A percentile compares a stretch with the other conserved stretches of the same genome.
Conservation (phyloP, 2,329 filamentous ascomycete genomes). For the Penicillium sp. region DNA sequence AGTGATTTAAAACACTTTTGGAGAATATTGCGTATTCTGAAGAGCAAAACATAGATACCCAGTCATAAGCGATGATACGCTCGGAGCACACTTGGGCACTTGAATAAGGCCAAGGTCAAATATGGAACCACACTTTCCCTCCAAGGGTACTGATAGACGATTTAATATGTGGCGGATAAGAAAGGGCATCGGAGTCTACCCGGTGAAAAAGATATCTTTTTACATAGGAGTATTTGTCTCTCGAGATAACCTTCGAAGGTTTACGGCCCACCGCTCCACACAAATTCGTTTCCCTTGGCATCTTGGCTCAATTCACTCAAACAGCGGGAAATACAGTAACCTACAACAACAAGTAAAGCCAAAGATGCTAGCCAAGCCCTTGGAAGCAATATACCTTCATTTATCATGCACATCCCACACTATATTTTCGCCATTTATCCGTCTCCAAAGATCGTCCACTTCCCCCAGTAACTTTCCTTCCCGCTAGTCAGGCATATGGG, state of each 20-base stretch:
- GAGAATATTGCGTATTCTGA: not conserved
- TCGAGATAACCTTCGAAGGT: slow-evolving; percentile 8
- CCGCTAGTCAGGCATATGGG: slow-evolving; percentile 1
- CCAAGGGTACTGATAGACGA: not conserved
- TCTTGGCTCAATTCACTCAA: slow-evolving; percentile 1
- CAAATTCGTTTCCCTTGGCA: slow-evolving; percentile 6
- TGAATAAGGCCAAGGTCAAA: not conserved
- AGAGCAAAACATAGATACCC: not conserved
- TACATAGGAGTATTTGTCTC: slow-evolving; percentile 25
- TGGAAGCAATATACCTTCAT: not conserved
- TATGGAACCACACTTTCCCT: not conserved
- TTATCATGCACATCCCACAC: not conserved
- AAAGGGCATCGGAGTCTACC: not conserved
- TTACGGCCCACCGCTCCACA: slow-evolving; percentile 20
- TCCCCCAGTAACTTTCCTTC: slow-evolving; percentile 6
- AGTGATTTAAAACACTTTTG: not conserved
- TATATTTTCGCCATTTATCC: not conserved
- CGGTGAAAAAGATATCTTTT: slow-evolving; percentile 15
- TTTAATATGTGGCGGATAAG: not conserved
- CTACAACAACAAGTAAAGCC: not conserved
- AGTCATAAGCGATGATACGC: not conserved
- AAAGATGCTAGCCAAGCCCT: not conserved
- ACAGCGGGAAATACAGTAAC: not conserved
- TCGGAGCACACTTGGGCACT: not conserved
- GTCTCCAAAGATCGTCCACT: slow-evolving; percentile 3